These are phyloP conservation scores for Fusarium tjaetaba DNA, from an alignment of 2,329 filamentous ascomycete species.

Conservation along the genomic window DNA sequence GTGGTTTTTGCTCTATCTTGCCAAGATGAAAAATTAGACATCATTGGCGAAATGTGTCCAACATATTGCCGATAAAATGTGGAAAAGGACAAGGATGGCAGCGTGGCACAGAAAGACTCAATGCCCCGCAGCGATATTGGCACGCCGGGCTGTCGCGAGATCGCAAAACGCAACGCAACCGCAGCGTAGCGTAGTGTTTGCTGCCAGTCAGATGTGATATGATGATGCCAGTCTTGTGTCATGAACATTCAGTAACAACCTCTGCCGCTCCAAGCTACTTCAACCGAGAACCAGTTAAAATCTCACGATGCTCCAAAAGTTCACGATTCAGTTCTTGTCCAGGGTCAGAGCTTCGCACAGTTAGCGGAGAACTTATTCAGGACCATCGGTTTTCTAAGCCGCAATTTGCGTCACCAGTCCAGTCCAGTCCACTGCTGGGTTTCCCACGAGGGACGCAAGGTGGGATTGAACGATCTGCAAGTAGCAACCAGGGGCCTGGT, in stretches of 20 bases:
- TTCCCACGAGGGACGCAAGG: constrained; percentile 35
- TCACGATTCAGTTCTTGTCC: constrained; percentile 12
- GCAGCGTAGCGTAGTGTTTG: constrained; percentile 18
- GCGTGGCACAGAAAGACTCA: constrained; percentile 25
- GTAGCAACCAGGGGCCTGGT: constrained; percentile 41
- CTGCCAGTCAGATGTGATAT: constrained; percentile 32
- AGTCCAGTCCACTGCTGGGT: constrained; percentile 26
- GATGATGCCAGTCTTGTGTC: constrained; percentile 45
- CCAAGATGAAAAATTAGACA: not conserved
- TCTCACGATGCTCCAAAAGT: constrained; percentile 6
- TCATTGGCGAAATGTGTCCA: constrained; percentile 4
- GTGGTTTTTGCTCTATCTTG: not conserved
- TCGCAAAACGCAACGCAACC: constrained; percentile 20
- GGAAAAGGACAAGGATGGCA: constrained; percentile 34
- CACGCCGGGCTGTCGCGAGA: constrained; percentile 33
- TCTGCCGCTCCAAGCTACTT: constrained; percentile 23
- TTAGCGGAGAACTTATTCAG: constrained; percentile 10
- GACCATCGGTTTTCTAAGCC: constrained; percentile 14
- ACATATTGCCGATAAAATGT: constrained; percentile 14
- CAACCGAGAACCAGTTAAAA: constrained; percentile 17
- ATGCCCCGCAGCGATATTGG: constrained; percentile 38
- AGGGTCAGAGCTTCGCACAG: constrained; percentile 5
- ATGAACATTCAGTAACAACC: constrained; percentile 23
- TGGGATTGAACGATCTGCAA: constrained; percentile 43
- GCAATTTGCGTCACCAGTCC: constrained; percentile 39